Evolutionary conservation across 805 yeast genomes (phyloP).

Genomic region (Barnettozyma sucrosica): DNA sequence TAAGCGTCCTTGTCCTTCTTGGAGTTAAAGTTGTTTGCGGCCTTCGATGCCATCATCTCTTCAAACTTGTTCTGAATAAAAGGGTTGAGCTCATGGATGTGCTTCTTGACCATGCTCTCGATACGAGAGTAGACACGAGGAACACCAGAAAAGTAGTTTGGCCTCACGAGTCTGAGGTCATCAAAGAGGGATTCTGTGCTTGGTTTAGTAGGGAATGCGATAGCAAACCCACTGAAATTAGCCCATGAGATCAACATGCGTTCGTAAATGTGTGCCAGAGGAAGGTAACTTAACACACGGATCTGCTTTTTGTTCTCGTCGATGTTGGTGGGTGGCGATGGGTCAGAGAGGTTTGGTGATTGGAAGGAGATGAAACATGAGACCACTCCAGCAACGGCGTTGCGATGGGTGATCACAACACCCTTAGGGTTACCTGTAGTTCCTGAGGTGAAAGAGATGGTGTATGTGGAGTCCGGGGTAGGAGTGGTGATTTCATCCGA

Average conservation of each 20-base stretch:
- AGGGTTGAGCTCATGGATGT: conserved; percentile 10
- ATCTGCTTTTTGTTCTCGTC: conserved; percentile 23
- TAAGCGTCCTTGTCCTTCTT: conserved; percentile 11
- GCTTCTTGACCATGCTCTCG: conserved; percentile 39
- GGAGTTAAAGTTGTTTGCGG: conserved; percentile 5
- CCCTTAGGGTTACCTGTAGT: conserved; percentile 64
- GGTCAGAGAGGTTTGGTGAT: conserved; percentile 4
- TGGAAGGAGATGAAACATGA: conserved; percentile 14
- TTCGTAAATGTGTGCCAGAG: conserved; percentile 58
- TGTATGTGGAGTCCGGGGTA: conserved; percentile 35
- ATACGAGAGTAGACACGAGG: conserved; percentile 53
- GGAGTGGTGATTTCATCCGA: conserved; percentile 26
- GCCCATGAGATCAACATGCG: conserved; percentile 35
- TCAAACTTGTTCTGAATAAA: conserved; percentile 16
- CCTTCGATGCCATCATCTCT: conserved; percentile 10
- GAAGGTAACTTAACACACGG: conserved; percentile 38
- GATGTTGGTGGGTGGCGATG: conserved; percentile 1
- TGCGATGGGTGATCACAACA: conserved; percentile 42
- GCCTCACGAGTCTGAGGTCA: conserved; percentile 41
- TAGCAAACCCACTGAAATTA: conserved; percentile 31
- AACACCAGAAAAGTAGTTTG: conserved; percentile 44
- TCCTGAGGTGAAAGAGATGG: conserved; percentile 64
- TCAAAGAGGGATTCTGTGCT: conserved; percentile 39
- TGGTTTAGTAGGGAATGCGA: conserved; percentile 46
- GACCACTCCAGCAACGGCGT: conserved; percentile 37